phyloP scores from a whole-genome alignment of 495 filamentous ascomycete genomes.

The Tuber magnatum region DNA sequence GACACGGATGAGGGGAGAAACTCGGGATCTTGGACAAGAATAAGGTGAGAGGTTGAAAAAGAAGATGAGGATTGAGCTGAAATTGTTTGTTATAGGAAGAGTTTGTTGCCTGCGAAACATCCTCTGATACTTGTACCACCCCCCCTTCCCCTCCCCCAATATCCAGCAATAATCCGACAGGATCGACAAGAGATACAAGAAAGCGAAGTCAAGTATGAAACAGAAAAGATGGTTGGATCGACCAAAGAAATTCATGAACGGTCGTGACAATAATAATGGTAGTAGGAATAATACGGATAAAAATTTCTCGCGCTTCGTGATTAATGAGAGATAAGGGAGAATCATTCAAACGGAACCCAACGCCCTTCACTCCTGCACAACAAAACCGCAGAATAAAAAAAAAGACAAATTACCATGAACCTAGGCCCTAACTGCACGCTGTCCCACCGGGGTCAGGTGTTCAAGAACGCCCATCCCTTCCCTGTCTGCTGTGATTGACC shows the following conservation, averaged over 20 bases:
- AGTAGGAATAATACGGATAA: not conserved
- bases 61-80: not conserved
- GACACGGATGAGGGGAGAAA: not conserved
- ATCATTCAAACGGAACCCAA: not conserved
- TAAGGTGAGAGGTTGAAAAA: not conserved
- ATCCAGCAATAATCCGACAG: not conserved
- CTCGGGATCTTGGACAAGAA: not conserved
- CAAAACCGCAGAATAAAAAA: not conserved
- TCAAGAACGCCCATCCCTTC: not conserved
- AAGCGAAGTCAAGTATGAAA: not conserved
- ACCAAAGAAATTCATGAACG: not conserved
- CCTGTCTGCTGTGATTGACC: constrained; percentile 1
- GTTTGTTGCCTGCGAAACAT: not conserved
- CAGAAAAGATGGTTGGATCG: not conserved
- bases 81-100: constrained; percentile 1
- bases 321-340: not conserved
- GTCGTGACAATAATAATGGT: not conserved
- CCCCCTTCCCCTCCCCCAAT: not conserved
- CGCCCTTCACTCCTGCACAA: not conserved
- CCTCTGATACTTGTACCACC: not conserved
- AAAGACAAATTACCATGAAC: not conserved
- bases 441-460: not conserved
- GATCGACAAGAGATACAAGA: not conserved
- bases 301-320: not conserved
- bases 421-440: not conserved